A percentile compares a stretch with the other conserved stretches of the same genome.
Evolutionary conservation across 148 eudicot species (phyloP).

Genomic region (Rhododendron vialii): DNA sequence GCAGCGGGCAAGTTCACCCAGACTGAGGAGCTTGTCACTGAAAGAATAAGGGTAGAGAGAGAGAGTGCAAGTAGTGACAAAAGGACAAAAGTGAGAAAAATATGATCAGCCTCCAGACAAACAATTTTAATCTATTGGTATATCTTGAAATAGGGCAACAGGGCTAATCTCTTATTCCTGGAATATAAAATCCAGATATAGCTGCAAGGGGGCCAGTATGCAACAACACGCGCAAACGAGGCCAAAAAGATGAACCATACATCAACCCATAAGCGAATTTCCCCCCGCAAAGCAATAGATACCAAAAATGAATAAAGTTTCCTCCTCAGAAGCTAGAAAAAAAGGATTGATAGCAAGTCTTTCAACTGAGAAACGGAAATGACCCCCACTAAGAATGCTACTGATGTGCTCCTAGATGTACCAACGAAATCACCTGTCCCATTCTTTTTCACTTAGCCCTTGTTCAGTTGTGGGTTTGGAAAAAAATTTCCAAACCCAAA

Average conservation of each 20-base stretch:
- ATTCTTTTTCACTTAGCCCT: not conserved
- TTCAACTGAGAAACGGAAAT: not conserved
- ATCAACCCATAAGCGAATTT: not conserved
- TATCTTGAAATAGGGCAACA: not conserved
- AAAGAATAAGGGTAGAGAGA: constrained; percentile 10
- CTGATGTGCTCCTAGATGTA: not conserved
- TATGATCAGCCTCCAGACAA: not conserved
- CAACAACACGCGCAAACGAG: not conserved
- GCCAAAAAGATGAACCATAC: not conserved
- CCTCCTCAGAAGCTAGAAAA: not conserved
- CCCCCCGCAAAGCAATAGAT: not conserved
- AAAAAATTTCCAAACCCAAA: too few species aligned
- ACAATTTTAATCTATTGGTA: not conserved
- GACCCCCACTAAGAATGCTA: not conserved
- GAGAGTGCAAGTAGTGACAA: not conserved
- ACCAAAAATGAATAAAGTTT: not conserved
- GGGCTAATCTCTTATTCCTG: not conserved
- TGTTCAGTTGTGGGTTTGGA: too few species aligned
- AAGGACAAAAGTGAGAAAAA: not conserved
- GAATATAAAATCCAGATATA: not conserved
- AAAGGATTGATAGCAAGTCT: not conserved
- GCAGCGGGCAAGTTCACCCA: constrained; percentile 93
- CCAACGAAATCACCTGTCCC: not conserved
- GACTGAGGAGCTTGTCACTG: constrained; percentile 98
- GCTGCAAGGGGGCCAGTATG: not conserved